Evolutionary conservation across 1,284 basidiomycete genomes (phyloP).

Genomic region (Schizophyllum amplum): DNA sequence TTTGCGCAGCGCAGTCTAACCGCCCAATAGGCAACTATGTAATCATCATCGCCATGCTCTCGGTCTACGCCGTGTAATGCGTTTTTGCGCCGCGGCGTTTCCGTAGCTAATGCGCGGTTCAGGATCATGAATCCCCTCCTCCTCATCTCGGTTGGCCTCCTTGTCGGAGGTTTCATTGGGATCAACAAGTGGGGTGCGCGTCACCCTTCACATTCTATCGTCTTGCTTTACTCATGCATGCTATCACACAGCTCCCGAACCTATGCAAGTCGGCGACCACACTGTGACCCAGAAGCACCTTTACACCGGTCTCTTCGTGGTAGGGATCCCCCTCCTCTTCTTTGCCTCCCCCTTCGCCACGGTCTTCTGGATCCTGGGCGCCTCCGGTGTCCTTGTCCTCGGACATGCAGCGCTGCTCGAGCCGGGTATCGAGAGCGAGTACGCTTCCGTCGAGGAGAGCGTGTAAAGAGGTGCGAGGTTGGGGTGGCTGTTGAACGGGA

Average conservation of each 20-base stretch:
- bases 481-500: neutral
- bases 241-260: slow-evolving; percentile 52
- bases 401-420: slow-evolving; percentile 79
- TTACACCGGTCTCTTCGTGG: slow-evolving; percentile 74
- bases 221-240: slow-evolving; percentile 1
- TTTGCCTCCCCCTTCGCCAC: slow-evolving; percentile 59
- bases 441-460: slow-evolving; percentile 62
- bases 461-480: neutral
- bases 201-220: neutral
- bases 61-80: slow-evolving; percentile 83
- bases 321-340: slow-evolving; percentile 69
- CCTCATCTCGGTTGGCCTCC: slow-evolving; percentile 79
- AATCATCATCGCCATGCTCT: slow-evolving; percentile 73
- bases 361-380: slow-evolving; percentile 76
- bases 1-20: slow-evolving; percentile 5
- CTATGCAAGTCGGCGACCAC: slow-evolving; percentile 70
- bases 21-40: slow-evolving; percentile 71
- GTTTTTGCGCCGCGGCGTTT: slow-evolving; percentile 1
- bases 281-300: slow-evolving; percentile 78
- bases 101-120: slow-evolving; percentile 19
- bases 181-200: slow-evolving; percentile 87
- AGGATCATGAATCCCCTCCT: slow-evolving; percentile 75
- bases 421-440: slow-evolving; percentile 87
- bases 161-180: slow-evolving; percentile 84
- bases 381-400: slow-evolving; percentile 68